phyloP scores from a whole-genome alignment of 306 rosid species.

The Dicorynia guianensis region DNA sequence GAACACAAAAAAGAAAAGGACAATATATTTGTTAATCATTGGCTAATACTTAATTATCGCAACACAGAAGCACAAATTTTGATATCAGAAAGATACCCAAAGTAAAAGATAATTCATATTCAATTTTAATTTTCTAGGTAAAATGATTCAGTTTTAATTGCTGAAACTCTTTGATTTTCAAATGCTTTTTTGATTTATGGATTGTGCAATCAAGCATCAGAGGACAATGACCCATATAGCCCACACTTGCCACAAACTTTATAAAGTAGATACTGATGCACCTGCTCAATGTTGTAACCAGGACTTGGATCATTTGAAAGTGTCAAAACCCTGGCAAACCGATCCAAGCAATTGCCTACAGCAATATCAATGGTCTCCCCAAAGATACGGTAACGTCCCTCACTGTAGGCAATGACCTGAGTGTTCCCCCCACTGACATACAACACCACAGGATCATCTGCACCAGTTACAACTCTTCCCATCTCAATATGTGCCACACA shows the following conservation, averaged over 20 bases:
- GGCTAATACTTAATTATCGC: background rate
- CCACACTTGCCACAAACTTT: background rate
- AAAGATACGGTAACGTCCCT: conserved; percentile 85
- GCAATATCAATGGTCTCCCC: conserved; percentile 97
- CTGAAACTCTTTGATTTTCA: background rate
- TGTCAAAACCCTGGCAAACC: conserved; percentile 83
- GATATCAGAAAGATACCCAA: conserved; percentile 21
- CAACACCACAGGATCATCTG: conserved; percentile 89
- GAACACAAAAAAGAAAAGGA: background rate
- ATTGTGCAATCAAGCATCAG: background rate
- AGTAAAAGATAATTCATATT: background rate
- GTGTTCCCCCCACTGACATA: conserved; percentile 98
- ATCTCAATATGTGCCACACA: conserved; percentile 97
- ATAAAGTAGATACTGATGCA: conserved; percentile 32
- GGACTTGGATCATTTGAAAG: conserved; percentile 93
- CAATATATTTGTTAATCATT: background rate
- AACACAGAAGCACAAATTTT: background rate
- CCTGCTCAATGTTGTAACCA: conserved; percentile 95
- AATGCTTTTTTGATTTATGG: background rate
- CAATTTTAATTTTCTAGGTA: background rate
- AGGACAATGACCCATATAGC: conserved; percentile 2
- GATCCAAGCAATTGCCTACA: conserved; percentile 95
- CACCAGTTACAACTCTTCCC: conserved; percentile 95
- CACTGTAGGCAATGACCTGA: conserved; percentile 93
- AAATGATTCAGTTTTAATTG: background rate